Evolutionary conservation across 1,284 basidiomycete species (phyloP).

Genomic region (Ceratorhiza oryzae-sativae): DNA sequence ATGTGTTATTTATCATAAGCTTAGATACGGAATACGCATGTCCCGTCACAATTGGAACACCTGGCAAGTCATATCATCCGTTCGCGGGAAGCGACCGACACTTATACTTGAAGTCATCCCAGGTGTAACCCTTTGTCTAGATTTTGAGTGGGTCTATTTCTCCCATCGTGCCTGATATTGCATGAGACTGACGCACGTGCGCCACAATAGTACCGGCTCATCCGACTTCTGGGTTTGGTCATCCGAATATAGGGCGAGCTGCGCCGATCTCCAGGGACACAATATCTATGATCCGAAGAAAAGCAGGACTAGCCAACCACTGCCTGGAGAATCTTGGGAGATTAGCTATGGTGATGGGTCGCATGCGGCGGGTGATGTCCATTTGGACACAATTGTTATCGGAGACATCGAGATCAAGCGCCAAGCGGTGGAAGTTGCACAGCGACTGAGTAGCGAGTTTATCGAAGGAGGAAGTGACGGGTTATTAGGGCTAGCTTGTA

Average conservation of each 20-base stretch:
- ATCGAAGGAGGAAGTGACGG: slow-evolving; percentile 38
- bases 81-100: not conserved
- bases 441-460: slow-evolving; percentile 37
- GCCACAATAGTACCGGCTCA: slow-evolving; percentile 24
- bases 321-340: slow-evolving; percentile 37
- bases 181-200: too few relatives aligned
- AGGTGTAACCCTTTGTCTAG: slow-evolving; percentile 10
- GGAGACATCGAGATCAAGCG: slow-evolving; percentile 36
- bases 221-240: slow-evolving; percentile 42
- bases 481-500: slow-evolving; percentile 40
- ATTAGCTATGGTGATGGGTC: slow-evolving; percentile 42
- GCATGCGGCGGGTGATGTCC: slow-evolving; percentile 39
- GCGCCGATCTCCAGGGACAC: slow-evolving; percentile 21
- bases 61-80: not conserved
- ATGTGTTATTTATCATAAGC: not conserved
- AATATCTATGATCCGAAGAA: slow-evolving; percentile 39
- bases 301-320: slow-evolving; percentile 29
- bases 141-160: slow-evolving; percentile 20
- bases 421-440: slow-evolving; percentile 41
- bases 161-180: not conserved
- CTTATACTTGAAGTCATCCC: not conserved
- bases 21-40: slow-evolving; percentile 39
- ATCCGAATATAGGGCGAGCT: slow-evolving; percentile 31
- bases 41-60: slow-evolving; percentile 37
- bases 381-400: slow-evolving; percentile 38